These are phyloP conservation scores for Ceratobasidium sp. DNA, from an alignment of 1,284 basidiomycete species.

Conservation along the genomic window DNA sequence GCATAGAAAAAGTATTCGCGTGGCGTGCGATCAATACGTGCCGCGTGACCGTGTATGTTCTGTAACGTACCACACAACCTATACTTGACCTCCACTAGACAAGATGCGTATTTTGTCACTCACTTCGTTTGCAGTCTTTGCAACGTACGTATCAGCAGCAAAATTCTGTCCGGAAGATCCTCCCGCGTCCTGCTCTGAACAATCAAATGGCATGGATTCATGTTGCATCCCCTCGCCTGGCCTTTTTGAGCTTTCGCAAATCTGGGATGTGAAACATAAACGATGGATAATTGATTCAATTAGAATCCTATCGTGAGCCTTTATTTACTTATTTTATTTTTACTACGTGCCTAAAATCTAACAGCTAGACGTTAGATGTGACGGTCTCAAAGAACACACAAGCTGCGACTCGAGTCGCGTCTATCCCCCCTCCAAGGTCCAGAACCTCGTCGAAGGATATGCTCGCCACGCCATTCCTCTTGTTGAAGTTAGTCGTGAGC, in stretches of 20 bases:
- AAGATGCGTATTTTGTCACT: neutral
- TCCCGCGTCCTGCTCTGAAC: neutral
- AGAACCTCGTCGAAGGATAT: constrained; percentile 19
- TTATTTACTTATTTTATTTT: neutral
- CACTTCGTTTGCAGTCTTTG: neutral
- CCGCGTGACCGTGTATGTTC: constrained; percentile 7
- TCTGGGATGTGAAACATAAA: constrained; percentile 4
- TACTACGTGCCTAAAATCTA: neutral
- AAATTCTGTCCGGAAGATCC: neutral
- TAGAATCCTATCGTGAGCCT: neutral
- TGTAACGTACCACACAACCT: too few relatives aligned
- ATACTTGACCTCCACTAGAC: neutral
- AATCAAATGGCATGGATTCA: neutral
- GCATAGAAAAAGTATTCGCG: too few relatives aligned
- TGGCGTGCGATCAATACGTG: too few relatives aligned
- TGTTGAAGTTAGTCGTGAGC: constrained; percentile 1
- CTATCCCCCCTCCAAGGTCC: constrained; percentile 6
- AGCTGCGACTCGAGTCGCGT: constrained; percentile 6
- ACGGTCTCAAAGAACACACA: neutral
- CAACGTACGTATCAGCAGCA: neutral
- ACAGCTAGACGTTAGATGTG: neutral
- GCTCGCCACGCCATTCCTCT: constrained; percentile 11
- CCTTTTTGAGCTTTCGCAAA: constrained; percentile 1
- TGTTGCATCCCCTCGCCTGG: constrained; percentile 18
- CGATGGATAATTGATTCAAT: constrained; percentile 12